A percentile compares a stretch with the other conserved stretches of the same genome.
Conservation (phyloP, 2,329 filamentous ascomycete species). For the Trichoderma atrobrunneum region DNA sequence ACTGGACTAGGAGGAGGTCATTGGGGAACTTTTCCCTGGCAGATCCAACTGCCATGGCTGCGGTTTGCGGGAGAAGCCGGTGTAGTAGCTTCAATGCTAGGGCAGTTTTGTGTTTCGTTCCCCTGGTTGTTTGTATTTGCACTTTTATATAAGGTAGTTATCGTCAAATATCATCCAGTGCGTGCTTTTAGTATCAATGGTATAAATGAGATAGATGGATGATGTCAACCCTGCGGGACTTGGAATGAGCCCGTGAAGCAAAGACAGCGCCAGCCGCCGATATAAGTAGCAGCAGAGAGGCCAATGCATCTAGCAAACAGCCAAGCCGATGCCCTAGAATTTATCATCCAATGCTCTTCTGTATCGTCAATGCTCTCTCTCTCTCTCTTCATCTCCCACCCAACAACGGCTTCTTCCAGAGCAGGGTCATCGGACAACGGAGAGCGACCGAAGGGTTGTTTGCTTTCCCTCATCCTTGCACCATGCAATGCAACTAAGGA, state of each 20-base stretch:
- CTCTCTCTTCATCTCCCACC: background rate
- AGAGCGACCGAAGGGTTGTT: conserved; percentile 14
- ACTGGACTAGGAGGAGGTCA: conserved; percentile 22
- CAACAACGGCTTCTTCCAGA: background rate
- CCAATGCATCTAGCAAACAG: background rate
- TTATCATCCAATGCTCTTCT: background rate
- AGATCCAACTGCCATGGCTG: conserved; percentile 10
- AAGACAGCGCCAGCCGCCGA: background rate
- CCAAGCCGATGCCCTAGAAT: background rate
- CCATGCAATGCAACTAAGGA: conserved; percentile 10
- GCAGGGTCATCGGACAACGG: conserved; percentile 14
- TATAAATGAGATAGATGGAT: background rate
- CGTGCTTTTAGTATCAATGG: background rate
- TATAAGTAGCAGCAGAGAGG: background rate
- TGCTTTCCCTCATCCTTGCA: conserved; percentile 7
- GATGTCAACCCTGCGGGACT: background rate
- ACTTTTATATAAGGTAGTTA: background rate
- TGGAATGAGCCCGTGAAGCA: background rate
- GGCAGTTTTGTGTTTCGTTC: background rate
- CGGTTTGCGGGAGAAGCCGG: background rate
- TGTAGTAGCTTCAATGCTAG: background rate
- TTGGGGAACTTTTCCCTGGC: conserved; percentile 17
- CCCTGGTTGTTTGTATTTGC: background rate
- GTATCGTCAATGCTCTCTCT: background rate
- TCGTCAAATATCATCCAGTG: background rate